phyloP scores from a whole-genome alignment of 192 early-diverging fungal genomes.

The Rhizoclosmatium globosum region DNA sequence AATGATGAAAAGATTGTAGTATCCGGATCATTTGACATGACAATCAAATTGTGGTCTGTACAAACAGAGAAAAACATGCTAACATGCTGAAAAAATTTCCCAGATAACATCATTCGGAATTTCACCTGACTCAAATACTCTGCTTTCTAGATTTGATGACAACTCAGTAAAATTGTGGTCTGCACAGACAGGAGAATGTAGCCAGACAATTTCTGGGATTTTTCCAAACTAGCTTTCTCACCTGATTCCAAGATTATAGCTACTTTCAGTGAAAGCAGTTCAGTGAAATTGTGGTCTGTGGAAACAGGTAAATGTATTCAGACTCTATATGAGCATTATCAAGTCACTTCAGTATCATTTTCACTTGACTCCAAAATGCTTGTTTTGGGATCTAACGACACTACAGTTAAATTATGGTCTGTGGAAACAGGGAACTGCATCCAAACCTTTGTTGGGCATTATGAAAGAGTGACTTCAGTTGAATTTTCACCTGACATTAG shows the following conservation, averaged over 20 bases:
- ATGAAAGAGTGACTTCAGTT: background rate
- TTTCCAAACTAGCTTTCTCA: background rate
- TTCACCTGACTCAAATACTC: too few relatives aligned
- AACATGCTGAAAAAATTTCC: too few relatives aligned
- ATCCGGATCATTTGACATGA: background rate
- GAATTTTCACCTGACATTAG: background rate
- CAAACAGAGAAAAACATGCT: background rate
- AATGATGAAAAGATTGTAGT: background rate
- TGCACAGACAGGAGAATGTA: conserved; percentile 10
- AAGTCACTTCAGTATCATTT: background rate
- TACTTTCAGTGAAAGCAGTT: too few relatives aligned
- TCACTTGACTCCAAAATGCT: background rate
- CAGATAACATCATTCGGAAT: too few relatives aligned
- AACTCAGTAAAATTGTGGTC: conserved; percentile 12
- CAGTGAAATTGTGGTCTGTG: conserved; percentile 7
- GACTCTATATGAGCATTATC: conserved; percentile 8
- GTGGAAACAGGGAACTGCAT: background rate
- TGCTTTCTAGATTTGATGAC: conserved; percentile 6
- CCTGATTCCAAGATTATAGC: too few relatives aligned
- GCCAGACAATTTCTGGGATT: conserved; percentile 9
- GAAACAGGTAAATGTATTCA: conserved; percentile 1
- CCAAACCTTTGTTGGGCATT: conserved; percentile 6
- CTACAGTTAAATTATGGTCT: background rate
- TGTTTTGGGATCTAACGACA: conserved; percentile 13
- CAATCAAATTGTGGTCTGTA: background rate